These are phyloP conservation scores for Kwoniella newhampshirensis DNA, from an alignment of 768 basidiomycete species.

Conservation along the genomic window DNA sequence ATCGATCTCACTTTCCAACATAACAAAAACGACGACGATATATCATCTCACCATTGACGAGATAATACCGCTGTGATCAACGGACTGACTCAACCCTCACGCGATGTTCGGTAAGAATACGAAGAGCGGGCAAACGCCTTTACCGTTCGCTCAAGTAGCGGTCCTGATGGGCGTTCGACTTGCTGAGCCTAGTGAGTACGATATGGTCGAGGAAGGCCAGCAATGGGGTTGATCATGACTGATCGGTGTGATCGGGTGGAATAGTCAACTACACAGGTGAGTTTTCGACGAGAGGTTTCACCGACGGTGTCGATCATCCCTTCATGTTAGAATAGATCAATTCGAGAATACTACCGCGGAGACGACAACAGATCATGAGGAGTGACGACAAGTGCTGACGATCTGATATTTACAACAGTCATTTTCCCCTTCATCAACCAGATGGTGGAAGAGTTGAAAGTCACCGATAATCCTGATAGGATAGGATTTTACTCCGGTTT, in stretches of 20 bases:
- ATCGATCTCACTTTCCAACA: too few species aligned
- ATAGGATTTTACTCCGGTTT: slow-evolving; percentile 54
- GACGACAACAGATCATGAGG: too few species aligned
- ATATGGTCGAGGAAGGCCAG: background rate
- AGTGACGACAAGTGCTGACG: background rate
- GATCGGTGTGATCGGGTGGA: background rate
- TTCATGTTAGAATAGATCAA: too few species aligned
- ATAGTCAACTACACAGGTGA: slow-evolving; percentile 48
- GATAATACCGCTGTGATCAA: too few species aligned
- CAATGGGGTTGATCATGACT: background rate
- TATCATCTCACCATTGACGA: too few species aligned
- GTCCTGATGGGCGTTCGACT: slow-evolving; percentile 48
- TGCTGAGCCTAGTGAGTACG: slow-evolving; percentile 52
- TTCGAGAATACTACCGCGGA: too few species aligned
- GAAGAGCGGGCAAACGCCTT: slow-evolving; percentile 13
- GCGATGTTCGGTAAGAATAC: too few species aligned
- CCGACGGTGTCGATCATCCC: too few species aligned
- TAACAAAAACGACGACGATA: too few species aligned
- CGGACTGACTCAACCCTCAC: too few species aligned
- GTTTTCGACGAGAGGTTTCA: too few species aligned
- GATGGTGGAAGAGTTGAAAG: slow-evolving; percentile 47
- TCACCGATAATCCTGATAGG: slow-evolving; percentile 47
- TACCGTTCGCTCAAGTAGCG: slow-evolving; percentile 38
- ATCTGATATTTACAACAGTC: slow-evolving; percentile 21
- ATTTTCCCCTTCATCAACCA: slow-evolving; percentile 55